Base-by-base conservation (phyloP, 768 basidiomycete genomes). In the Agrocybe pediades region DNA sequence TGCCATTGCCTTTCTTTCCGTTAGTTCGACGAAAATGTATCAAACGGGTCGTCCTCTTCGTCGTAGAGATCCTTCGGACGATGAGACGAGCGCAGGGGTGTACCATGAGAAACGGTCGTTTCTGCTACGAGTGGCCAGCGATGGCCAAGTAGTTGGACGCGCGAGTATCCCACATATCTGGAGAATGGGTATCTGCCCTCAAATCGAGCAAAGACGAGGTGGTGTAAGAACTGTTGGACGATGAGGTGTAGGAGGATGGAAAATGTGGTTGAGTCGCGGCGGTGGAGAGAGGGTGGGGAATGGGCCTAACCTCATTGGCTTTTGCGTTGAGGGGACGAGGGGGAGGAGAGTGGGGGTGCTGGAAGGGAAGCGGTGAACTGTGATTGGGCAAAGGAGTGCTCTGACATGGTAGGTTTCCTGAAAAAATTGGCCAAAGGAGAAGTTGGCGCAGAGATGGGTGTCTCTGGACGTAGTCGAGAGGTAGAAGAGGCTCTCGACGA, bases 311-410 rank as follows among this genome's bases (percentile, higher is more conserved):
- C 66, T 95, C 92, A 30, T 79, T 83, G 1, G 94, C 93, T 72
- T 95, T 95, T 40, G 94, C 95, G 62, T 87, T 95, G 47, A 96
- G 74, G 17, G 90, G 83, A 6, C n/a, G n/a, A n/a, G n/a, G 95
- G 92, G 2, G 93, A 92, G 0, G 90, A 88, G 9, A 93, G 70
- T 0, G 94, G 94, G 0, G 93, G 94, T 0, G 90, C 81, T 7
- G 91, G 90, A 41, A 91, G 83, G 68, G 90, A 92, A 5, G 87
- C 80, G 17, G 90, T 84, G 64, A 82, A 86, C 60, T 90, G 88
- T 9, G 79, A 74, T 52, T 84, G 85, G 5, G 84, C 75, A 82
- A 81, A 1, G 86, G 88, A 84, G 57, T 80, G 79, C 45, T 81
- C 80, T 57, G 74, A 78, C 63, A 72, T 76, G 19, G 74, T 81